Conservation (phyloP, 192 early-diverging fungal genomes). For the Cladochytrium replicatum region DNA sequence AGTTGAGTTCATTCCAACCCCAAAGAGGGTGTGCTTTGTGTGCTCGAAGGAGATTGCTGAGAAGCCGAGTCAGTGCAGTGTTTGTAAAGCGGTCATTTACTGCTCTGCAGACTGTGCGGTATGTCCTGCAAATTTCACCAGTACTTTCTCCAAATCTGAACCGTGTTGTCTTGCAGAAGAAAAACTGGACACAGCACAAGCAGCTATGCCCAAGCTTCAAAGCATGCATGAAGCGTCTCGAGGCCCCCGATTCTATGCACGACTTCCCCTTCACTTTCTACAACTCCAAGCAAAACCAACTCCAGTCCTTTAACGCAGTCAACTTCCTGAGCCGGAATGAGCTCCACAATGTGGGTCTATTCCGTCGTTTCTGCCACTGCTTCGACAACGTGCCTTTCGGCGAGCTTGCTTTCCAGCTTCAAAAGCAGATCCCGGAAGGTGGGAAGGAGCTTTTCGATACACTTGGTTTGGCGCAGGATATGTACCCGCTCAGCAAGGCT, state of each 20-base stretch:
- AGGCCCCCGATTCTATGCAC: conserved; percentile 30
- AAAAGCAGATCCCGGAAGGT: conserved; percentile 10
- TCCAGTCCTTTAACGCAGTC: conserved; percentile 39
- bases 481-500: conserved; percentile 25
- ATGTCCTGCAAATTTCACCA: conserved; percentile 9
- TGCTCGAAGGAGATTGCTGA: conserved; percentile 41
- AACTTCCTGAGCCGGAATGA: conserved; percentile 32
- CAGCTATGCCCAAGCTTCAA: conserved; percentile 30
- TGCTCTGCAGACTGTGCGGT: conserved; percentile 40
- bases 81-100: conserved; percentile 47
- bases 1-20: conserved; percentile 14
- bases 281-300: conserved; percentile 25
- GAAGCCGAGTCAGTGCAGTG: conserved; percentile 43
- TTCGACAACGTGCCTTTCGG: conserved; percentile 35
- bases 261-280: conserved; percentile 42
- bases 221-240: conserved; percentile 29
- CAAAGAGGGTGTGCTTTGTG: conserved; percentile 33
- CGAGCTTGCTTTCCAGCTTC: conserved; percentile 28
- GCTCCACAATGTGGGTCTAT: conserved; percentile 42
- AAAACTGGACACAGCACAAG: conserved; percentile 47
- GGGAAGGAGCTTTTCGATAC: conserved; percentile 24
- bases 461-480: conserved; percentile 30
- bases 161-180: conserved; percentile 20
- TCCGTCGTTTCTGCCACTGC: conserved; percentile 39
- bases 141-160: conserved; percentile 3